phyloP scores from a whole-genome alignment of 139 green algal genomes.

The Spirogloea muscicola region DNA sequence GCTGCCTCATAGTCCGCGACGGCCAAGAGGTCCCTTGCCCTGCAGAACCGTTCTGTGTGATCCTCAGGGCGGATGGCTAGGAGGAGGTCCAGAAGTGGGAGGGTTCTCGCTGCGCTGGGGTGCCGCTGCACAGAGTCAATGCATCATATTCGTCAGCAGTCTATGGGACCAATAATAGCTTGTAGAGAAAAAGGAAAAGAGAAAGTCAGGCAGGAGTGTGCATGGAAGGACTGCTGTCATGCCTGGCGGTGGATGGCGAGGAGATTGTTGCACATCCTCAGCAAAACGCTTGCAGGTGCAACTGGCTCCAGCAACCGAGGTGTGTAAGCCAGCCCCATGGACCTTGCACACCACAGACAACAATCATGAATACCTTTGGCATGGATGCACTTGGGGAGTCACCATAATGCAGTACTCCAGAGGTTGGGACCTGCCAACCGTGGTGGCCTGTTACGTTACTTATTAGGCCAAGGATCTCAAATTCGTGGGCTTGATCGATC shows the following conservation, averaged over 20 bases:
- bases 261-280: conserved; percentile 61
- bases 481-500: neutral
- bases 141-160: neutral
- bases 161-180: neutral
- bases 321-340: neutral
- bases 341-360: conserved; percentile 2
- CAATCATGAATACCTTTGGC: neutral
- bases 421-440: neutral
- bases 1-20: conserved; percentile 16
- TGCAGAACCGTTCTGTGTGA: conserved; percentile 12
- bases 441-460: neutral
- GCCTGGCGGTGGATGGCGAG: conserved; percentile 44
- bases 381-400: neutral
- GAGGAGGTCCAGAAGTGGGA: conserved; percentile 29
- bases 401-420: neutral
- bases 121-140: neutral
- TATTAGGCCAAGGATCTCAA: neutral
- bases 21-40: conserved; percentile 20
- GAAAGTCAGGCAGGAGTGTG: neutral
- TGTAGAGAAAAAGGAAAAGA: neutral
- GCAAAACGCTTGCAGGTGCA: conserved; percentile 7
- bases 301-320: neutral
- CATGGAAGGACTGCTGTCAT: neutral
- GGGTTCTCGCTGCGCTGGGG: neutral
- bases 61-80: conserved; percentile 22